Evolutionary conservation across 1,139 yeast species (phyloP).

Genomic region (Kurtzmaniella quercitrusa): DNA sequence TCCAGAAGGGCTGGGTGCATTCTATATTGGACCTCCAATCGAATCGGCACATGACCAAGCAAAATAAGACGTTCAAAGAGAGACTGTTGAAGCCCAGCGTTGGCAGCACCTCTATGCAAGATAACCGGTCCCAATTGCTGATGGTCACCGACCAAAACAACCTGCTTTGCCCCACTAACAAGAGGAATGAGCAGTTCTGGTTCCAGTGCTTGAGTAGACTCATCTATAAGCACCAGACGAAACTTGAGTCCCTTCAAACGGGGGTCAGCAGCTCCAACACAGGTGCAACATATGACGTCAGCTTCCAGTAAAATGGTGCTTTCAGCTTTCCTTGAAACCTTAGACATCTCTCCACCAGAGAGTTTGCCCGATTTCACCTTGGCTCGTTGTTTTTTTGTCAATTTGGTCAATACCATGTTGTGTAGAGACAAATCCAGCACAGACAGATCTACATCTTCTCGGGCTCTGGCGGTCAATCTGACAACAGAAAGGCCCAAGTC

Average conservation of each 20-base stretch:
- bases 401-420: slow-evolving; percentile 34
- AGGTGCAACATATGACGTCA: slow-evolving; percentile 85
- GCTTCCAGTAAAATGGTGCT: slow-evolving; percentile 40
- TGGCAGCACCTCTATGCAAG: slow-evolving; percentile 71
- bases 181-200: slow-evolving; percentile 89
- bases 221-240: slow-evolving; percentile 82
- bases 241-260: slow-evolving; percentile 55
- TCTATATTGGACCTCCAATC: slow-evolving; percentile 90
- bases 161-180: slow-evolving; percentile 85
- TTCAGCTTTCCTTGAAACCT: background rate
- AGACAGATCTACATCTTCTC: slow-evolving; percentile 76
- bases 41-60: slow-evolving; percentile 81
- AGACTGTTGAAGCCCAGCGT: slow-evolving; percentile 83
- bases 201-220: slow-evolving; percentile 90
- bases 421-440: slow-evolving; percentile 53
- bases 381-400: slow-evolving; percentile 8
- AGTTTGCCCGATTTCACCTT: background rate
- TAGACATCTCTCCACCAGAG: background rate
- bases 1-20: slow-evolving; percentile 90
- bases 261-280: slow-evolving; percentile 86
- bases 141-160: slow-evolving; percentile 89
- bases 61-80: slow-evolving; percentile 79
- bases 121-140: slow-evolving; percentile 93
- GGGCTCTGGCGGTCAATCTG: slow-evolving; percentile 67
- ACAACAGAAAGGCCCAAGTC: slow-evolving; percentile 70